Percentiles rank a stretch among this genome's conserved stretches.
These are phyloP conservation scores for Ophioceras dolichostomum DNA, from an alignment of 2,329 filamentous ascomycete species.

Conservation along the genomic window DNA sequence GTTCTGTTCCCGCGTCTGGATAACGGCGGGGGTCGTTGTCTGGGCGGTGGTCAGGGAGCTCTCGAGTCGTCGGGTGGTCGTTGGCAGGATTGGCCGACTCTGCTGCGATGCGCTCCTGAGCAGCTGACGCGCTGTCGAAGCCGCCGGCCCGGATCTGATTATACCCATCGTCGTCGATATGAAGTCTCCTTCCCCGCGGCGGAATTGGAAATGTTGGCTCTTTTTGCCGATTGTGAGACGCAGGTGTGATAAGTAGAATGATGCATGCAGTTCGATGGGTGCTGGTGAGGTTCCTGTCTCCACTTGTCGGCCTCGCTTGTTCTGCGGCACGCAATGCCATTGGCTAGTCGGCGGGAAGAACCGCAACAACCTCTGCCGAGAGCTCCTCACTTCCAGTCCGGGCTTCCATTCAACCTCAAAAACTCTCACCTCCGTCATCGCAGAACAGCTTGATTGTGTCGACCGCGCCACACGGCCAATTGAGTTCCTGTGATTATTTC, in stretches of 20 bases:
- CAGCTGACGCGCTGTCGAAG: too few species aligned
- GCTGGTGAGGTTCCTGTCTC: too few species aligned
- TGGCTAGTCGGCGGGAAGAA: conserved; percentile 17
- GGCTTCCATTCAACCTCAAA: conserved; percentile 3
- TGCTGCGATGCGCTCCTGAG: conserved; percentile 30
- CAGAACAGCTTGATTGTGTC: conserved; percentile 9
- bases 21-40: conserved; percentile 18
- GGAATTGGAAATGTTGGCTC: too few species aligned
- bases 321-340: conserved; percentile 7
- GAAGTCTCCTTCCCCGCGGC: too few species aligned
- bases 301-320: neutral
- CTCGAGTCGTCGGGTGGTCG: conserved; percentile 40
- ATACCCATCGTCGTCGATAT: too few species aligned
- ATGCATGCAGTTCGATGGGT: too few species aligned
- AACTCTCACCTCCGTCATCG: conserved; percentile 2
- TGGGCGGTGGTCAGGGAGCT: conserved; percentile 33
- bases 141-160: conserved; percentile 42
- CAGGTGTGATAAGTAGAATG: too few species aligned
- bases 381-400: neutral
- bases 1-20: conserved; percentile 31
- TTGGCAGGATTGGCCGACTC: conserved; percentile 24
- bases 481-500: conserved; percentile 8
- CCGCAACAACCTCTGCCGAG: conserved; percentile 17
- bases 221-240: too few species aligned
- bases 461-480: conserved; percentile 16